Conservation (phyloP, 768 basidiomycete species). For the Ephemerocybe angulata region DNA sequence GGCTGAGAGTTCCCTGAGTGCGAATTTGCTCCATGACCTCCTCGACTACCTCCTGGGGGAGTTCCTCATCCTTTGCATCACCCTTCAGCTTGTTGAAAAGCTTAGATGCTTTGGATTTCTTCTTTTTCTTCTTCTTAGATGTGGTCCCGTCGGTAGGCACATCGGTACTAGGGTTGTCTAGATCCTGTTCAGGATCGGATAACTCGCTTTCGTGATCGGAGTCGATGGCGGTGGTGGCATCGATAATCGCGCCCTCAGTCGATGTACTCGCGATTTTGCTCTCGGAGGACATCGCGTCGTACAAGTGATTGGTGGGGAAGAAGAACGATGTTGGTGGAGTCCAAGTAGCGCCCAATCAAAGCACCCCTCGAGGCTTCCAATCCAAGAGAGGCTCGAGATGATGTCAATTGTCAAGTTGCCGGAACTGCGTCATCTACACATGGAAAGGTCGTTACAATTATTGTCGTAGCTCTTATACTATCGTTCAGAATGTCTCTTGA, state of each 20-base stretch:
- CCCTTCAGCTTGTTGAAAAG: conserved; percentile 46
- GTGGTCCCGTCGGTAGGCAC: conserved; percentile 1
- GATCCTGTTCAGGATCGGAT: conserved; percentile 1
- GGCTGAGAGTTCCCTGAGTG: conserved; percentile 34
- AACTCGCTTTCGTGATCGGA: conserved; percentile 7
- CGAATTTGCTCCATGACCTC: conserved; percentile 53
- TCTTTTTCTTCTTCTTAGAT: conserved; percentile 86
- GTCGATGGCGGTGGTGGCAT: conserved; percentile 7
- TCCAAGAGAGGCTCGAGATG: no score
- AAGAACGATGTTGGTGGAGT: not conserved
- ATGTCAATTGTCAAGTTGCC: no score
- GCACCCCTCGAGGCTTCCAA: no score
- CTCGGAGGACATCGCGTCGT: not conserved
- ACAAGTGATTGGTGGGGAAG: not conserved
- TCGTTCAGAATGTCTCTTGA: no score
- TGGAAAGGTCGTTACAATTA: no score
- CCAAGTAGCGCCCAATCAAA: not conserved
- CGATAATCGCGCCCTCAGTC: not conserved
- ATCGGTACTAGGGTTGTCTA: not conserved
- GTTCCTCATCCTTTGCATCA: conserved; percentile 43
- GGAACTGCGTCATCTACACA: no score
- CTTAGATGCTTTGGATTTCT: conserved; percentile 67
- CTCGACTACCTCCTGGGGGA: conserved; percentile 66
- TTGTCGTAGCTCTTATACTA: no score
- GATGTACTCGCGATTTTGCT: not conserved